Evolutionary conservation across 164 flowering plant genomes (phyloP), one percentile per base, ranked within the genome.

Genomic region (Macadamia tetraphylla): DNA sequence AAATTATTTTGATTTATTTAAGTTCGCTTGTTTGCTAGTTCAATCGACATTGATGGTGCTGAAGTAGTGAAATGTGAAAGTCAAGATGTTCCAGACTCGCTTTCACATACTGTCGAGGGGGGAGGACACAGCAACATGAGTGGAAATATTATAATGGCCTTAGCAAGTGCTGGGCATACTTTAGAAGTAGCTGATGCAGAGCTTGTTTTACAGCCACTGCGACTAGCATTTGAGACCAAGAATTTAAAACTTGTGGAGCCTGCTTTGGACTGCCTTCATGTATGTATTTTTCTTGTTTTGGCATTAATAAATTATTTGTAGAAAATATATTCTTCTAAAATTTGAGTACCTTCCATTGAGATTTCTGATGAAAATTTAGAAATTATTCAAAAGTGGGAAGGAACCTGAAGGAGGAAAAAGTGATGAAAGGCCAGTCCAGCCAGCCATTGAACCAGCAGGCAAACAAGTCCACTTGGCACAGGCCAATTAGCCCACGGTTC

Each of bases 221-320:
- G 89, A 65, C 87, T 90, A 72, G 98, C 99, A 53, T 89, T 94
- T 80, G 97, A 88, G 80, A 89, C 97, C 56, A 92, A 88, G 81
- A 89, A 88, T 77, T 71, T 87, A 57, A 94, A 86, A 78, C 79
- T 90, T 58, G 71, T 90, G 59, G 98, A 94, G 72, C 86, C 86
- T 74, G 99, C 98, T 74, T 79, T 94, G 80, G 99, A 94, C 80
- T 94, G 99, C 79, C 90, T 94, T 70, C 99, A 94, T 82, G 99
- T 94, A 86, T 23, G 97, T 76, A 18, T 48, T 62, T 15, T 65
- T 51, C 46, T 53, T 59, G 62, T 44, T 40, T 31, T 46, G 44
- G 31, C 63, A 31, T 74, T 18, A 35, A 48, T 42, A 18, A 52
- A 49, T 58, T 66, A 42, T 31, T 29, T 10, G 13, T 46, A 46